A percentile compares a stretch with the other conserved stretches of the same genome.
phyloP scores from a whole-genome alignment of 2,329 filamentous ascomycete species.

The Verticillium nubilum region DNA sequence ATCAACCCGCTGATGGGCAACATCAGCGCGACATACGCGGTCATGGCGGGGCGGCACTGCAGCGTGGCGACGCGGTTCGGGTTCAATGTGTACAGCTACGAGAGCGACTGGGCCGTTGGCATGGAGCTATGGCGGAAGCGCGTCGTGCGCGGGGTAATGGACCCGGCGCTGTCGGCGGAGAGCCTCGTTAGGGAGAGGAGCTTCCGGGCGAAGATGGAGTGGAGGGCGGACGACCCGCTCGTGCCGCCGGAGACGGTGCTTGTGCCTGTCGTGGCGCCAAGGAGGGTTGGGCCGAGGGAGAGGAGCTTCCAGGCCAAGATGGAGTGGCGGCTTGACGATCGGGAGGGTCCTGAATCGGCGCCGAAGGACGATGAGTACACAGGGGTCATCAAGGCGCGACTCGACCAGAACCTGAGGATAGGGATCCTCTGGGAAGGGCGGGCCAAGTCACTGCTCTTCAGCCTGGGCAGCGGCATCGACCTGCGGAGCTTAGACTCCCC shows the following conservation, averaged over 20 bases:
- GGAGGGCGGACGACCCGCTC: constrained; percentile 36
- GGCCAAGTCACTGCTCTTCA: constrained; percentile 88
- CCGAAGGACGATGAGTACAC: constrained; percentile 59
- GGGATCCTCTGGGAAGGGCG: constrained; percentile 89
- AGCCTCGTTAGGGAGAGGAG: constrained; percentile 29
- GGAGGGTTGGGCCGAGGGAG: constrained; percentile 19
- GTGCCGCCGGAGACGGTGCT: neutral
- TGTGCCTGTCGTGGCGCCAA: neutral
- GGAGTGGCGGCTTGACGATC: constrained; percentile 39
- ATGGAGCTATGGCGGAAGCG: constrained; percentile 84
- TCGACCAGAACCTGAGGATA: constrained; percentile 84
- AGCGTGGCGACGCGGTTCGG: constrained; percentile 87
- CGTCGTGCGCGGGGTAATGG: constrained; percentile 4
- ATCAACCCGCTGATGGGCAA: constrained; percentile 93
- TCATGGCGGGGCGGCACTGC: constrained; percentile 76
- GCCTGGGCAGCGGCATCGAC: constrained; percentile 81
- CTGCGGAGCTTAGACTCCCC: constrained; percentile 70
- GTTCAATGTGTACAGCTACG: constrained; percentile 98
- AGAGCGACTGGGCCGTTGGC: constrained; percentile 87
- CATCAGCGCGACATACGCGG: constrained; percentile 84
- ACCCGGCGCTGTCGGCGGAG: constrained; percentile 10
- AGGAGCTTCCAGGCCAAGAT: constrained; percentile 50
- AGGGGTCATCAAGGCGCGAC: constrained; percentile 81
- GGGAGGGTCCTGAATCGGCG: constrained; percentile 16
- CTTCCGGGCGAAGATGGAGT: constrained; percentile 44